Evolutionary conservation across 148 eudicot species (phyloP).

Genomic region (Chenopodium formosanum): DNA sequence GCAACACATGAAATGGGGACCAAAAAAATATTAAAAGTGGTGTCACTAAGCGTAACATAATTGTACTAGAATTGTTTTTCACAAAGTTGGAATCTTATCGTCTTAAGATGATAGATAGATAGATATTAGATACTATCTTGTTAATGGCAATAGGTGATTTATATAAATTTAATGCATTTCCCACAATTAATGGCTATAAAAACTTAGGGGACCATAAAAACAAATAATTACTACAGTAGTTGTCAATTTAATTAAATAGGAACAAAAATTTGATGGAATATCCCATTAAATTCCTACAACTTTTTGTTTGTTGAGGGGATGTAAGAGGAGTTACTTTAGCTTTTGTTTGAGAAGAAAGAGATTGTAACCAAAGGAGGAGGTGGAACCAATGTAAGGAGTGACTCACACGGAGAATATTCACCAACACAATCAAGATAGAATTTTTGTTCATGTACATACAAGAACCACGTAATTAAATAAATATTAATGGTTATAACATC

Average conservation of each 20-base stretch:
- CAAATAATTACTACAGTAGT: background rate
- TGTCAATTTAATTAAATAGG: background rate
- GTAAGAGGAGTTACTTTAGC: background rate
- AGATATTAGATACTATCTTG: background rate
- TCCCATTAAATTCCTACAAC: background rate
- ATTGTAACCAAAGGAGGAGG: no score
- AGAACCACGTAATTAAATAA: no score
- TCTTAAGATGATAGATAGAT: background rate
- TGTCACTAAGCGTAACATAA: background rate
- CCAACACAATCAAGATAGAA: no score
- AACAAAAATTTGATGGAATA: background rate
- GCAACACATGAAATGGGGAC: slow-evolving; percentile 1
- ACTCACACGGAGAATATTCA: no score
- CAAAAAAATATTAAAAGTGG: background rate
- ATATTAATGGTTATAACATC: no score
- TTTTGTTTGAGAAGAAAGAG: no score
- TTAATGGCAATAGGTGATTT: background rate
- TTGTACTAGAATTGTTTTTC: background rate
- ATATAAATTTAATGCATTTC: background rate
- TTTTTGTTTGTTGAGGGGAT: background rate
- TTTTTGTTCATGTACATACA: no score
- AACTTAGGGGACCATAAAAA: background rate
- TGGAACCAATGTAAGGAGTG: no score
- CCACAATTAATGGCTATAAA: slow-evolving; percentile 3
- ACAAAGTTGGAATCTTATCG: background rate